Base-by-base conservation (phyloP, 805 yeast genomes). In the Candida sakaeoensis region DNA sequence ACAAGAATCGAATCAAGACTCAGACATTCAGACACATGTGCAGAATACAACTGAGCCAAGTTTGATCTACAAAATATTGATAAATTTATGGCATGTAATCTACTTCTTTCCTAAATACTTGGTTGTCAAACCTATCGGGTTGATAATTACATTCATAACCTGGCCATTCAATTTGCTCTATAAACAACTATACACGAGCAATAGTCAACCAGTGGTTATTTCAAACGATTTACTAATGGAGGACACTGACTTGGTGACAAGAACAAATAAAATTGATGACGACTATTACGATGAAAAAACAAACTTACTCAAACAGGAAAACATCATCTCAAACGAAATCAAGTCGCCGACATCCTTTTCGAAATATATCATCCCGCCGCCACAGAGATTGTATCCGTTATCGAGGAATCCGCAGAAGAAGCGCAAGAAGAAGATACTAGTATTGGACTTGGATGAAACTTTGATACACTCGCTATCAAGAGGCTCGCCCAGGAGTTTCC, bases 381-480 rank as follows among this genome's bases (percentile, higher is more conserved):
- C 75, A 8, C 72, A 64, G 37, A 45, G 72, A 45, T 53, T 69
- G 28, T 63, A 62, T 45, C 75, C 75, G 13, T 53, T 67, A 8
- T 53, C 61, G 9, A 47, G 74, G 22, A 64, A 68, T 50, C 73
- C 74, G 2, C 62, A 62, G 12, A 51, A 50, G 29, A 57, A 56
- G 24, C 47, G 61, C 10, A 51, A 55, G 34, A 73, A 71, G 48
- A 89, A 88, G 54, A 82, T 88, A 0, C 70, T 93, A 22, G 85
- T 93, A 1, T 68, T 93, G 17, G 99, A 93, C 57, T 73, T 93
- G 22, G 99, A 91, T 61, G 99, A 93, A 55, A 93, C 99, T 0
- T 66, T 93, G 41, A 89, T 93, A 41, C 99, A 93, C 58, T 89
- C 98, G 1, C 71, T 89, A 41, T 80, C 95, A 4, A 71, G 95